Conservation (phyloP, 768 basidiomycete species). For the Leccinum rimulosum region DNA sequence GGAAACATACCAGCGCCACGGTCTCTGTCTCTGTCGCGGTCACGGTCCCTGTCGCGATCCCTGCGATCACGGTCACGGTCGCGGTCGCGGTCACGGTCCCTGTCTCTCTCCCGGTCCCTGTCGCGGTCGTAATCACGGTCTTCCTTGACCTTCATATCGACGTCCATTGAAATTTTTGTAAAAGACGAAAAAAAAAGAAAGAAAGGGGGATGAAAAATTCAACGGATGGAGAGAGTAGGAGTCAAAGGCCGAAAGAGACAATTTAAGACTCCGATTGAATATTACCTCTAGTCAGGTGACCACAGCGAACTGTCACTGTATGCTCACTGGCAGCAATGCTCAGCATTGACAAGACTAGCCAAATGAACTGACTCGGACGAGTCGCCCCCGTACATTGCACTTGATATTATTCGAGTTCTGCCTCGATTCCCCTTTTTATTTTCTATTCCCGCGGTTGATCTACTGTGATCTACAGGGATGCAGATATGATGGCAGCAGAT, state of each 20-base stretch:
- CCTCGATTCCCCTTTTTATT: not conserved
- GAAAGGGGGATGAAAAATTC: not conserved
- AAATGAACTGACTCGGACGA: not conserved
- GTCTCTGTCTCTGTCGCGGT: slow-evolving; percentile 43
- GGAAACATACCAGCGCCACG: slow-evolving; percentile 44
- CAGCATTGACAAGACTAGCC: too few relatives aligned
- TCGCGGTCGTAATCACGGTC: slow-evolving; percentile 64
- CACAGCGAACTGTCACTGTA: not conserved
- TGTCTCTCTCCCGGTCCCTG: slow-evolving; percentile 43
- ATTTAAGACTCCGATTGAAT: slow-evolving; percentile 23
- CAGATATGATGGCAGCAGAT: not conserved
- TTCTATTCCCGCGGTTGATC: not conserved
- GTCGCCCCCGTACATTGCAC: too few relatives aligned
- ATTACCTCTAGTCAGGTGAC: slow-evolving; percentile 16
- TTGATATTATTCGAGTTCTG: not conserved
- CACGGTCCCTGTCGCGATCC: slow-evolving; percentile 46
- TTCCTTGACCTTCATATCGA: slow-evolving; percentile 80
- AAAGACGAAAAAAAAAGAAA: slow-evolving; percentile 3
- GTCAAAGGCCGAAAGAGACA: slow-evolving; percentile 2
- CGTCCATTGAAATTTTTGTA: slow-evolving; percentile 57
- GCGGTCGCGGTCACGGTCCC: slow-evolving; percentile 36
- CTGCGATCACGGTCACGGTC: slow-evolving; percentile 39
- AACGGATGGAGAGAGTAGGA: slow-evolving; percentile 9
- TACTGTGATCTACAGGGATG: not conserved
- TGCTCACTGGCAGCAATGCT: too few relatives aligned